Percentiles rank a stretch among this genome's conserved stretches.
phyloP scores from a whole-genome alignment of 345 rosid species.

The Brassica cretica region DNA sequence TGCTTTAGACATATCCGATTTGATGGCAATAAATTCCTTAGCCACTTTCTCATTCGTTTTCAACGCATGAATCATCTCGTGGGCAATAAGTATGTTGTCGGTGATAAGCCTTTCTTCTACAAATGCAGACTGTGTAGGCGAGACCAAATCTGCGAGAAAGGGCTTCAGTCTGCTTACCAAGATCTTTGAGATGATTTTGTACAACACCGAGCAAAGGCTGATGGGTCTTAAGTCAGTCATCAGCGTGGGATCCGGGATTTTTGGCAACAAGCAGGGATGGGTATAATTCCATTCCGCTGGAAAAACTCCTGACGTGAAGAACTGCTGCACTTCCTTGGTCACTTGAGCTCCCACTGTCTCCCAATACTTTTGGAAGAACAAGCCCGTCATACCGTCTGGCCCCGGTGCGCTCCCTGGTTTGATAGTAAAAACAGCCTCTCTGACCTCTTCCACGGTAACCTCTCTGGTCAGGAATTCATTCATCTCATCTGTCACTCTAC shows the following conservation, averaged over 20 bases:
- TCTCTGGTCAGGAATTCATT: no score
- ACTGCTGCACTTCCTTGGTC: fast-evolving
- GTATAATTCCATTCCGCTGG: not conserved
- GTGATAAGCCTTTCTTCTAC: not conserved
- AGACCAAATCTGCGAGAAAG: fast-evolving
- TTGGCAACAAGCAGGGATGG: not conserved
- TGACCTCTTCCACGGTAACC: not conserved
- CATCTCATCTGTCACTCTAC: no score
- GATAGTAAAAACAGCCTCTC: not conserved
- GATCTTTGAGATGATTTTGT: not conserved
- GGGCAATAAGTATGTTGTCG: not conserved
- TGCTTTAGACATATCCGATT: not conserved
- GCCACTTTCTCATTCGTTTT: not conserved
- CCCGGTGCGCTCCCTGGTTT: not conserved
- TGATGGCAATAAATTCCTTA: not conserved
- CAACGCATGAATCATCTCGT: not conserved
- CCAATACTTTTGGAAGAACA: not conserved
- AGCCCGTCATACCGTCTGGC: not conserved
- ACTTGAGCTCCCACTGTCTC: not conserved
- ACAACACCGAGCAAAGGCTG: not conserved
- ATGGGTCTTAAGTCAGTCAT: not conserved
- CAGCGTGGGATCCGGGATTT: fast-evolving
- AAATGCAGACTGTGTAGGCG: not conserved
- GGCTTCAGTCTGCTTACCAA: not conserved
- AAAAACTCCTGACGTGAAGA: not conserved